Conservation (phyloP, 2,329 filamentous ascomycete species). For the Microascus cirrosus region DNA sequence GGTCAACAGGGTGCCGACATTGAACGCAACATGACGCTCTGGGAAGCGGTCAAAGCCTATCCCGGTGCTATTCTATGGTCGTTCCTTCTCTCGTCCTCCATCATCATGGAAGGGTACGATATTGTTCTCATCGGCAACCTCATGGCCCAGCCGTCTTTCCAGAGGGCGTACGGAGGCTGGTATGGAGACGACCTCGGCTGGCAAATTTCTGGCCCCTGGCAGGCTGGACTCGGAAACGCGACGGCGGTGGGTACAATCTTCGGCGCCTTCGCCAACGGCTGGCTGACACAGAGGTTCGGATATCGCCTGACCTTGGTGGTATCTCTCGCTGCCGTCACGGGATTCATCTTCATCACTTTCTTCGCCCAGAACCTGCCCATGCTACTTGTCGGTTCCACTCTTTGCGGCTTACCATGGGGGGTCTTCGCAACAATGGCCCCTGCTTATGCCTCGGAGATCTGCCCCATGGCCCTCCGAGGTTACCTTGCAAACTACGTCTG, state of each 20-base stretch:
- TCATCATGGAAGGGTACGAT: constrained; percentile 39
- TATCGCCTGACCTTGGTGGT: constrained; percentile 30
- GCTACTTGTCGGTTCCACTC: constrained; percentile 20
- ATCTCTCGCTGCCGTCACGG: constrained; percentile 22
- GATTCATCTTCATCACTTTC: constrained; percentile 25
- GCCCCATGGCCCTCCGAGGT: constrained; percentile 23
- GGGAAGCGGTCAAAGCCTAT: constrained; percentile 70
- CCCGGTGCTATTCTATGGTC: constrained; percentile 81
- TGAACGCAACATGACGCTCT: constrained; percentile 59
- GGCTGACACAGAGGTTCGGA: constrained; percentile 28
- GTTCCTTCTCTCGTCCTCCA: constrained; percentile 78
- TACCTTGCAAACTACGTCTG: constrained; percentile 33
- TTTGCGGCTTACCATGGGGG: constrained; percentile 29
- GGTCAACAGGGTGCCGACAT: constrained; percentile 28
- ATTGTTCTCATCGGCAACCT: background rate
- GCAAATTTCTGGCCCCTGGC: constrained; percentile 36
- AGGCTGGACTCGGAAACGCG: constrained; percentile 33
- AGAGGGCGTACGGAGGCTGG: constrained; percentile 14
- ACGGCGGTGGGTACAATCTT: constrained; percentile 34
- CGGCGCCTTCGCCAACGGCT: constrained; percentile 32
- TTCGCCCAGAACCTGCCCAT: constrained; percentile 18
- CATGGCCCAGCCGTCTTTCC: constrained; percentile 11
- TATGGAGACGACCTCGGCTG: constrained; percentile 8
- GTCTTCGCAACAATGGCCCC: constrained; percentile 31
- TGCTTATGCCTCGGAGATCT: constrained; percentile 32